Conservation (phyloP, 352 stramenopile genomes). For the Globisporangium parvum region DNA sequence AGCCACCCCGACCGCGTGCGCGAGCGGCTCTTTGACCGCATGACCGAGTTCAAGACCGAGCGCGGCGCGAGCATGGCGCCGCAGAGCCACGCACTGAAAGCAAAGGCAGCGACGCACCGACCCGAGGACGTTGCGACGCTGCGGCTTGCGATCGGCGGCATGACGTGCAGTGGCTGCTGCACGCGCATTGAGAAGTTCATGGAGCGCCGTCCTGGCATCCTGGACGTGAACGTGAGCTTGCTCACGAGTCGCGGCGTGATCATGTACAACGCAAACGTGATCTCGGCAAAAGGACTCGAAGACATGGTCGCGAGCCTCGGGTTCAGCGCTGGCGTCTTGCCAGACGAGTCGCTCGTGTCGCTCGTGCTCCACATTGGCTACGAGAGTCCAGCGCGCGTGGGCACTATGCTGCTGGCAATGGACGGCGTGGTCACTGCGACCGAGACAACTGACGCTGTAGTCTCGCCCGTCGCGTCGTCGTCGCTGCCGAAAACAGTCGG, state of each 20-base stretch:
- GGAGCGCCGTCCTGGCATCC: constrained; percentile 40
- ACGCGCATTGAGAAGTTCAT: constrained; percentile 81
- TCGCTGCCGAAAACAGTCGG: constrained; percentile 7
- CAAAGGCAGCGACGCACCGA: not conserved
- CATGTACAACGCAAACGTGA: constrained; percentile 33
- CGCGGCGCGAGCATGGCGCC: constrained; percentile 15
- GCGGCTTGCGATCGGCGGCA: constrained; percentile 63
- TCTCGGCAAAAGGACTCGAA: constrained; percentile 59
- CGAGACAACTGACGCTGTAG: constrained; percentile 15
- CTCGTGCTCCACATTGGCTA: constrained; percentile 45
- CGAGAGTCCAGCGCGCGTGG: constrained; percentile 18
- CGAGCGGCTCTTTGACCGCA: constrained; percentile 32
- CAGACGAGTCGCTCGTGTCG: constrained; percentile 41
- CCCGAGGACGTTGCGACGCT: constrained; percentile 16
- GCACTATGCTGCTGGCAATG: constrained; percentile 20
- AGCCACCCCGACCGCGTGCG: constrained; percentile 10
- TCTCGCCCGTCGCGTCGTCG: not conserved
- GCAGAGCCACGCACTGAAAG: not conserved
- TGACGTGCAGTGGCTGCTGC: constrained; percentile 86
- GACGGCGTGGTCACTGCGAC: constrained; percentile 29
- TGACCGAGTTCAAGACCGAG: constrained; percentile 30
- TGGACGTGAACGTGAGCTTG: constrained; percentile 56
- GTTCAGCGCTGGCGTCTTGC: constrained; percentile 56
- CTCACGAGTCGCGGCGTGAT: constrained; percentile 52
- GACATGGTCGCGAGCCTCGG: constrained; percentile 53